Evolutionary conservation across 805 yeast species (phyloP).

Genomic region (Kluyveromyces lactis): DNA sequence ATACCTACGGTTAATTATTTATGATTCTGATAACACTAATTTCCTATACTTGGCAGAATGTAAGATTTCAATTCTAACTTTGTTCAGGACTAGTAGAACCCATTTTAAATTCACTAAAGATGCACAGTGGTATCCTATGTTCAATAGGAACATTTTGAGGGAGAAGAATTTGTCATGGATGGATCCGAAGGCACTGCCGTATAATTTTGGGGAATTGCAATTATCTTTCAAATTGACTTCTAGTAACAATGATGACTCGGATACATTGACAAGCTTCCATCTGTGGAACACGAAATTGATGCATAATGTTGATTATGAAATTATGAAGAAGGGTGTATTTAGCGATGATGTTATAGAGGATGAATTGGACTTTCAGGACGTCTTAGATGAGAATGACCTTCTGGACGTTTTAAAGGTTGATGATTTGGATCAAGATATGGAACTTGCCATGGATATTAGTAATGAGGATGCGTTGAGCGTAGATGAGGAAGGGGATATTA

Average conservation of each 20-base stretch:
- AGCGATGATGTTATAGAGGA: not conserved
- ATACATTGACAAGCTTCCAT: constrained; percentile 1
- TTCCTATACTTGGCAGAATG: constrained; percentile 27
- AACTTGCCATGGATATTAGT: not conserved
- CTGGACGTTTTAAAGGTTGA: not conserved
- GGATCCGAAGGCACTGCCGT: constrained; percentile 7
- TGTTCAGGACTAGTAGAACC: constrained; percentile 16
- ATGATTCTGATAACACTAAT: constrained; percentile 19
- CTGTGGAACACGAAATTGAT: not conserved
- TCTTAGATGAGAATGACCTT: constrained; percentile 1
- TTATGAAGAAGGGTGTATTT: not conserved
- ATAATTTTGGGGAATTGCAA: constrained; percentile 13
- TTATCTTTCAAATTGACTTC: constrained; percentile 12
- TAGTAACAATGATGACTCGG: not conserved
- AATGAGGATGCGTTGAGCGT: constrained; percentile 7
- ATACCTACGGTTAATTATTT: constrained; percentile 22
- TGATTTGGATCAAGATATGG: not conserved
- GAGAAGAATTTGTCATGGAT: constrained; percentile 10
- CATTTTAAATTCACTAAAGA: constrained; percentile 14
- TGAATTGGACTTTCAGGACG: not conserved
- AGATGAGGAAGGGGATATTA: constrained; percentile 9
- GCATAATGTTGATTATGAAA: constrained; percentile 1
- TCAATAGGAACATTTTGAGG: constrained; percentile 15
- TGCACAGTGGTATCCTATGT: constrained; percentile 21
- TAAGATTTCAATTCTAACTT: constrained; percentile 20